Evolutionary conservation across 345 rosid species (phyloP), one percentile per base, ranked within the genome.

Genomic region (Toxicodendron radicans): DNA sequence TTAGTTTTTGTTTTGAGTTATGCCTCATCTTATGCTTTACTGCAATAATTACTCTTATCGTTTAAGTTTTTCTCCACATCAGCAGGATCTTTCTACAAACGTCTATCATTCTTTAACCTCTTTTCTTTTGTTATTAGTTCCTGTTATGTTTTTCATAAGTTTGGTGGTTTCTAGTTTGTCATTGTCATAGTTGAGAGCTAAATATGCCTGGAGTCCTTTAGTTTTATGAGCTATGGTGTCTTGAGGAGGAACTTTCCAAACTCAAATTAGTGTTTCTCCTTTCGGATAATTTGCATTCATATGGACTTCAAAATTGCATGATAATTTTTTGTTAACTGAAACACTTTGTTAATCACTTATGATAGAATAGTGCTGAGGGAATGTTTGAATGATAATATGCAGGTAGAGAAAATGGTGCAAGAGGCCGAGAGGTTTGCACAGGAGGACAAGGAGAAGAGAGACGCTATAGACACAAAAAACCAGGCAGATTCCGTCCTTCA

Each of bases 361-460:
- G 5, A 7, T 57, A 8, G 32, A 63, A 63, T 35, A 18, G 32
- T 20, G 32, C 30, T 41, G 68, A 49, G 32, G 7, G 3, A 51
- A 48, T 41, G 5, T 57, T 64, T 59, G 23, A 51, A 67, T 69
- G 3, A 30, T 53, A 73, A 68, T 72, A 51, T 75, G 53, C 80
- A 94, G 98, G 97, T 92, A 41, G 89, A 87, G 12, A 83, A 86
- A 77, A 94, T 92, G 97, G 97, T 92, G 13, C 83, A 78, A 18
- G 98, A 94, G 54, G 97, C 97, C 3, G 94, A 94, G 83, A 92
- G 73, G 72, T 94, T 89, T 60, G 83, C 97, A 0, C 85, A 88
- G 83, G 97, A 94, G 73, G 97, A 94, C 84, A 94, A 89, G 83
- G 94, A 92, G 81, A 89, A 83, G 87, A 88, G 97, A 79, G 98